These are phyloP conservation scores for Phytophthora brassicae DNA, from an alignment of 352 stramenopile genomes.

Conservation along the genomic window DNA sequence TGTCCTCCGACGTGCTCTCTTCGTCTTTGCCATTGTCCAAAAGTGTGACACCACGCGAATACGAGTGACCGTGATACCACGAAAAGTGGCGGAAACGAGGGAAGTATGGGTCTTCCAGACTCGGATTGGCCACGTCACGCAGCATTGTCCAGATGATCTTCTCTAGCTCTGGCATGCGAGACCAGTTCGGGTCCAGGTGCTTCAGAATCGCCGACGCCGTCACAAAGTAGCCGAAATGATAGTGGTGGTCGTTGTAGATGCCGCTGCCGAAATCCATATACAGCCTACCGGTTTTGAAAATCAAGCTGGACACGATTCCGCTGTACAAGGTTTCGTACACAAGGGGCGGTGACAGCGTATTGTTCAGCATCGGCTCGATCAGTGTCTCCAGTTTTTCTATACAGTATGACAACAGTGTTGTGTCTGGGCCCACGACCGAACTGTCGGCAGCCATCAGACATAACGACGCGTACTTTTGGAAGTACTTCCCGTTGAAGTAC, in stretches of 20 bases:
- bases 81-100: conserved; percentile 64
- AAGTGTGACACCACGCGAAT: conserved; percentile 56
- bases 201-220: conserved; percentile 54
- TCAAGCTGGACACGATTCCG: conserved; percentile 42
- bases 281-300: conserved; percentile 43
- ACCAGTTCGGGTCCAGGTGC: conserved; percentile 53
- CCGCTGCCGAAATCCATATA: conserved; percentile 66
- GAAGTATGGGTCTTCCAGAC: conserved; percentile 45
- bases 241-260: conserved; percentile 79
- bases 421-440: conserved; percentile 43
- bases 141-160: conserved; percentile 52
- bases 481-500: conserved; percentile 69
- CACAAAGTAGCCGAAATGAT: conserved; percentile 75
- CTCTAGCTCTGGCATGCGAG: conserved; percentile 45
- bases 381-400: conserved; percentile 50
- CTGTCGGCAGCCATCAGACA: conserved; percentile 55
- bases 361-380: conserved; percentile 51
- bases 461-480: conserved; percentile 70
- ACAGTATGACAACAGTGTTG: conserved; percentile 38
- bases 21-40: conserved; percentile 63
- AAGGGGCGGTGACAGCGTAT: conserved; percentile 42
- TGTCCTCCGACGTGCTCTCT: conserved; percentile 63
- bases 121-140: conserved; percentile 62
- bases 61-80: conserved; percentile 66
- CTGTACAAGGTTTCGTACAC: conserved; percentile 63